phyloP scores from a whole-genome alignment of 1,139 yeast species.

The Petasospora fabianii region DNA sequence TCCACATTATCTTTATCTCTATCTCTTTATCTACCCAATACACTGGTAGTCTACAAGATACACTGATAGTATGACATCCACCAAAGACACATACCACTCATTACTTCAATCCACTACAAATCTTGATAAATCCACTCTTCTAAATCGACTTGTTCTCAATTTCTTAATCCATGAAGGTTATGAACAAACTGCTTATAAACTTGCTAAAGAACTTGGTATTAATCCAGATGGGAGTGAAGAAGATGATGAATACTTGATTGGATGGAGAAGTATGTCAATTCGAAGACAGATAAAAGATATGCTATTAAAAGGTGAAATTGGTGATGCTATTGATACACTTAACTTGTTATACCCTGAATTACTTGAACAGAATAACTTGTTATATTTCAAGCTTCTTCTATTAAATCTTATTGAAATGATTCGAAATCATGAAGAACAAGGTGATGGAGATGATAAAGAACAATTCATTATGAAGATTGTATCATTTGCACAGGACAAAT shows the following conservation, averaged over 20 bases:
- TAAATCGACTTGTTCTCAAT: constrained; percentile 47
- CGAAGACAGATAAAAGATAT: constrained; percentile 46
- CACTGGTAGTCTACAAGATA: no score
- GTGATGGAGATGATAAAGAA: constrained; percentile 24
- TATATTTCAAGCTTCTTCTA: constrained; percentile 62
- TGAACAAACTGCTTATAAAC: constrained; percentile 46
- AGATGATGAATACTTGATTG: constrained; percentile 33
- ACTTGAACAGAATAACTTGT: constrained; percentile 49
- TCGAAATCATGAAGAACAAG: constrained; percentile 13
- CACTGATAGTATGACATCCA: no score
- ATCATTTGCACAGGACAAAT: constrained; percentile 55
- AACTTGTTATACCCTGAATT: constrained; percentile 50
- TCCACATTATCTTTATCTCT: no score
- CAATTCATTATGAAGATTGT: constrained; percentile 56
- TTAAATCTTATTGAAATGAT: constrained; percentile 35
- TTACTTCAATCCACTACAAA: neutral
- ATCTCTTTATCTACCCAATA: no score
- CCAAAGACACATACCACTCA: neutral
- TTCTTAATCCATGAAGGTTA: constrained; percentile 59
- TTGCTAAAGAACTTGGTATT: constrained; percentile 43
- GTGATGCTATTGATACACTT: constrained; percentile 43
- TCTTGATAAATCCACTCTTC: constrained; percentile 33
- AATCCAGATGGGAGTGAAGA: constrained; percentile 29
- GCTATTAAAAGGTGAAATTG: constrained; percentile 48
- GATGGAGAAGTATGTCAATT: constrained; percentile 45